phyloP scores from a whole-genome alignment of 2,329 filamentous ascomycete species.

The Didymella lethalis region DNA sequence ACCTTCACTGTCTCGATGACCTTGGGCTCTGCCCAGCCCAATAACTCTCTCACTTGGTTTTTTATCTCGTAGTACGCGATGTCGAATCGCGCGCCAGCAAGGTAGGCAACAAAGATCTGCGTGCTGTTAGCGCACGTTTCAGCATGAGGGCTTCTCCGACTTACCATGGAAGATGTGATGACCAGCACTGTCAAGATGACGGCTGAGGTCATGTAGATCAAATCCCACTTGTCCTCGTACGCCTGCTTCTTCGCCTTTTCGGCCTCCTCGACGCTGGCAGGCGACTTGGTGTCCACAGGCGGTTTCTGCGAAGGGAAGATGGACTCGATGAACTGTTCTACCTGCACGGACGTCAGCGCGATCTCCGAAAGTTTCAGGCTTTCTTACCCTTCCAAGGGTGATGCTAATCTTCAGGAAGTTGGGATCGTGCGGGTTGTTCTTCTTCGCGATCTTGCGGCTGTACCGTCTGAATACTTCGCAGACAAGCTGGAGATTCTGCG shows the following conservation, averaged over 20 bases:
- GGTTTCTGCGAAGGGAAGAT: constrained; percentile 87
- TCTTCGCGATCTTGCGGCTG: constrained; percentile 82
- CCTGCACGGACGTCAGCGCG: constrained; percentile 59
- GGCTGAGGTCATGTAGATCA: constrained; percentile 69
- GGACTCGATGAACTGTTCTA: constrained; percentile 94
- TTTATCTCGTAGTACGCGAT: constrained; percentile 67
- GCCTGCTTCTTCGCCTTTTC: constrained; percentile 62
- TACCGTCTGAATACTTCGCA: constrained; percentile 85
- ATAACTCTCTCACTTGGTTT: constrained; percentile 55
- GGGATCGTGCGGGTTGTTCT: constrained; percentile 92
- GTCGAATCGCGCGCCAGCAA: constrained; percentile 84
- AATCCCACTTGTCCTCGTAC: constrained; percentile 62
- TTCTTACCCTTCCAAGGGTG: constrained; percentile 79
- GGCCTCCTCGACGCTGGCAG: constrained; percentile 62
- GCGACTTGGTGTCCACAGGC: constrained; percentile 53
- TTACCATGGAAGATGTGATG: constrained; percentile 81
- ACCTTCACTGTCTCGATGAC: constrained; percentile 33
- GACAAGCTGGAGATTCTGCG: constrained; percentile 83
- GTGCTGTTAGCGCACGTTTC: constrained; percentile 25
- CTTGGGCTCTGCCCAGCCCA: constrained; percentile 33
- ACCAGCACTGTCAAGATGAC: constrained; percentile 74
- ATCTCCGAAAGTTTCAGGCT: background rate
- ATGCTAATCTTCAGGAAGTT: constrained; percentile 92
- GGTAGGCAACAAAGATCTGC: constrained; percentile 79
- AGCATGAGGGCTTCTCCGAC: constrained; percentile 41